phyloP scores from a whole-genome alignment of 495 filamentous ascomycete species.

The Echria macrotheca region DNA sequence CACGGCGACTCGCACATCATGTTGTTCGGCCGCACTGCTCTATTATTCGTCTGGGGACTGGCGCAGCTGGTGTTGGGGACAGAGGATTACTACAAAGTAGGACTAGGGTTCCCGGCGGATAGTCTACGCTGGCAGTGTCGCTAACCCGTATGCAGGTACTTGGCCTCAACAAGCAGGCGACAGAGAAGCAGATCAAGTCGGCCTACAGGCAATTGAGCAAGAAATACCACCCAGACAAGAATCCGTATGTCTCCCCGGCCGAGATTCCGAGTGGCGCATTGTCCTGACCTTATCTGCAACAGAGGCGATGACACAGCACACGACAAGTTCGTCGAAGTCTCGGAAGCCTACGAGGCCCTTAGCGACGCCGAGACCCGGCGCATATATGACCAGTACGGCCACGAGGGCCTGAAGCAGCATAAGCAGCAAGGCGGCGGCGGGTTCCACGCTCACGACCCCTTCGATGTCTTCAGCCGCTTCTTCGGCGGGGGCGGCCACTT shows the following conservation, averaged over 20 bases:
- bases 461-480: slow-evolving; percentile 95
- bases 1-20: slow-evolving; percentile 22
- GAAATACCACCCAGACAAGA: slow-evolving; percentile 98
- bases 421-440: slow-evolving; percentile 65
- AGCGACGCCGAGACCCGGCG: slow-evolving; percentile 73
- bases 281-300: not conserved
- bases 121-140: not conserved
- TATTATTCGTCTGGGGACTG: slow-evolving; percentile 41
- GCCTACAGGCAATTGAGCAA: slow-evolving; percentile 91
- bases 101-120: not conserved
- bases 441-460: slow-evolving; percentile 81
- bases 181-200: slow-evolving; percentile 89
- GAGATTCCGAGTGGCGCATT: not conserved
- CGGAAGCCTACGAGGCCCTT: slow-evolving; percentile 94
- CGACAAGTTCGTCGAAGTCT: slow-evolving; percentile 90
- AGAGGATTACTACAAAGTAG: slow-evolving; percentile 87
- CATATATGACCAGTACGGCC: slow-evolving; percentile 94
- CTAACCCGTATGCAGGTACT: slow-evolving; percentile 51
- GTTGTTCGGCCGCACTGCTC: slow-evolving; percentile 35
- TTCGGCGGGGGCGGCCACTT: slow-evolving; percentile 89
- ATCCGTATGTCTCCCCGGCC: slow-evolving; percentile 61
- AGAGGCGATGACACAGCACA: slow-evolving; percentile 63
- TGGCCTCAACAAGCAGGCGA: slow-evolving; percentile 72
- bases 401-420: slow-evolving; percentile 79
- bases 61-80: slow-evolving; percentile 41